Conservation (phyloP, 2,329 filamentous ascomycete genomes). For the Septoria linicola region DNA sequence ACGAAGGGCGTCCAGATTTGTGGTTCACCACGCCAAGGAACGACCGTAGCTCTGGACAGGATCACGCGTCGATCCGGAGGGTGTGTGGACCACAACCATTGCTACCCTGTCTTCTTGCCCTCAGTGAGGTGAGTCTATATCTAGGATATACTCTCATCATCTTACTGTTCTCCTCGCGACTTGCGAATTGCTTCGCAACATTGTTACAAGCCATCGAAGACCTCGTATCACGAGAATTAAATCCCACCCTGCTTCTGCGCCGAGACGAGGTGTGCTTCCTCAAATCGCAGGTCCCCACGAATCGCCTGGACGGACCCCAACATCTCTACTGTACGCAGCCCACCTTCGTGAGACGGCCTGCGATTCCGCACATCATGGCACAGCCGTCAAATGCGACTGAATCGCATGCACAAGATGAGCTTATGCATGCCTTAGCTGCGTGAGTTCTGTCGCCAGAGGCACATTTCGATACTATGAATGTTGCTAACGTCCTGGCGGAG, state of each 20-base stretch:
- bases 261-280: no score
- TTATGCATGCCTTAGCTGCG: constrained; percentile 50
- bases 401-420: constrained; percentile 45
- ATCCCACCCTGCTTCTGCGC: no score
- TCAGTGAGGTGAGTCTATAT: constrained; percentile 1
- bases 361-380: constrained; percentile 21
- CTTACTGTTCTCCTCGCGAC: not conserved
- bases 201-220: not conserved
- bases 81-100: not conserved
- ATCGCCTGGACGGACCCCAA: no score
- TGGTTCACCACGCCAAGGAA: constrained; percentile 1
- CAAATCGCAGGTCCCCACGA: no score
- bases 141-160: not conserved
- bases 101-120: no score
- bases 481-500: constrained; percentile 31
- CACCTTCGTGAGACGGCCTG: constrained; percentile 10
- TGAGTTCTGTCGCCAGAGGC: constrained; percentile 38
- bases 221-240: no score
- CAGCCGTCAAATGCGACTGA: constrained; percentile 22
- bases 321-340: not conserved
- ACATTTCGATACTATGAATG: constrained; percentile 21
- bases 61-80: not conserved
- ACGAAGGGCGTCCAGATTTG: not conserved
- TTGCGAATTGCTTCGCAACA: not conserved
- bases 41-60: constrained; percentile 3